These are phyloP conservation scores for Cercospora zeae-maydis DNA, from an alignment of 2,329 filamentous ascomycete species.

Conservation along the genomic window DNA sequence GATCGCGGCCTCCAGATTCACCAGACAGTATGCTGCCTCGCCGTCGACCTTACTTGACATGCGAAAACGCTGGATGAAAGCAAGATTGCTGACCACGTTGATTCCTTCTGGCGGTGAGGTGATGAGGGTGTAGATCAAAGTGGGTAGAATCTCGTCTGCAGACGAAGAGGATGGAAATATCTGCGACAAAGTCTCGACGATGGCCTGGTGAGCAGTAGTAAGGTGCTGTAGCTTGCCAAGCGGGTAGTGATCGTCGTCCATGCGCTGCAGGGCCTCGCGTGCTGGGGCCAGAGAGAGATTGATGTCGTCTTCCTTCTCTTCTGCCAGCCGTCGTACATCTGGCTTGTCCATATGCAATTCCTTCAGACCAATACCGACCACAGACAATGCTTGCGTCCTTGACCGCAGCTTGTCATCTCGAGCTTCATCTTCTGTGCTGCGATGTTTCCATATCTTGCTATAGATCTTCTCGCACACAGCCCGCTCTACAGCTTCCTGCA, in stretches of 20 bases:
- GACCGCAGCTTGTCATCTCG: slow-evolving; percentile 92
- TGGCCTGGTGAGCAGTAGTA: slow-evolving; percentile 84
- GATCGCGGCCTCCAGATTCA: slow-evolving; percentile 91
- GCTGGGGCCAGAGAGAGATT: slow-evolving; percentile 69
- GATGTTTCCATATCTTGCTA: slow-evolving; percentile 82
- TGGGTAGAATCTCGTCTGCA: slow-evolving; percentile 94
- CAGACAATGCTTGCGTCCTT: slow-evolving; percentile 80
- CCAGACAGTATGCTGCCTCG: slow-evolving; percentile 92
- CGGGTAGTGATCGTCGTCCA: slow-evolving; percentile 84
- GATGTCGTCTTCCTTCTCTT: slow-evolving; percentile 60
- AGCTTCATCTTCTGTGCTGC: slow-evolving; percentile 88
- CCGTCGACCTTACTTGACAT: slow-evolving; percentile 83
- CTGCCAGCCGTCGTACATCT: slow-evolving; percentile 54
- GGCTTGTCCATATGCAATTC: slow-evolving; percentile 75
- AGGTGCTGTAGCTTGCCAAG: slow-evolving; percentile 87
- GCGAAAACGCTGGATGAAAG: slow-evolving; percentile 89
- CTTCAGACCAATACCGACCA: slow-evolving; percentile 86
- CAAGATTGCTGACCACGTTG: slow-evolving; percentile 88
- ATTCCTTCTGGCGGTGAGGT: slow-evolving; percentile 82
- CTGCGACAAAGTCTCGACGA: slow-evolving; percentile 77
- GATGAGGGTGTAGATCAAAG: slow-evolving; percentile 92
- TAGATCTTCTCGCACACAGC: slow-evolving; percentile 58
- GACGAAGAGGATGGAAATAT: slow-evolving; percentile 72
- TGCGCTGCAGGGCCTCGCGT: slow-evolving; percentile 63
- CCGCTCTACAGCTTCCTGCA: slow-evolving; percentile 91